Conservation (phyloP, 768 basidiomycete genomes). For the Phylloporus sp. region DNA sequence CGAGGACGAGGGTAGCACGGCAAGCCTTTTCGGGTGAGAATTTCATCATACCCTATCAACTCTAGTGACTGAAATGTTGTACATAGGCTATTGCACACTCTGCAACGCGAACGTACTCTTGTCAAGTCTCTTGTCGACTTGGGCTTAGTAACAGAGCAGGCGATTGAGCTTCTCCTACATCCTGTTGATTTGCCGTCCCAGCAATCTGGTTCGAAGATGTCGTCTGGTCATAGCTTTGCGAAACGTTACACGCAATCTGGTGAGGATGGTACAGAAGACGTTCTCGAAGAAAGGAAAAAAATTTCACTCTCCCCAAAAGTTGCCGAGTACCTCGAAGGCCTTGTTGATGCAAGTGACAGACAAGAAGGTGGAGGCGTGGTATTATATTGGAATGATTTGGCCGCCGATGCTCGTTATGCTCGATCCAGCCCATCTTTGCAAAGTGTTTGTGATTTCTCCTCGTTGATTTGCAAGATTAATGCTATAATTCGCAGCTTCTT, state of each 20-base stretch:
- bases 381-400: slow-evolving; percentile 88
- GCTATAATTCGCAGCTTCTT: slow-evolving; percentile 22
- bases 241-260: slow-evolving; percentile 5
- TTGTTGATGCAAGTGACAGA: slow-evolving; percentile 92
- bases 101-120: slow-evolving; percentile 67
- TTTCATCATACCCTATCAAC: neutral
- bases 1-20: slow-evolving; percentile 62
- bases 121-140: slow-evolving; percentile 57
- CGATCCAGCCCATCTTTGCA: slow-evolving; percentile 49
- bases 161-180: slow-evolving; percentile 72
- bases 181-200: slow-evolving; percentile 51
- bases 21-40: slow-evolving; percentile 47
- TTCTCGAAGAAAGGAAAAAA: slow-evolving; percentile 65
- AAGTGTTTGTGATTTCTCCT: slow-evolving; percentile 32
- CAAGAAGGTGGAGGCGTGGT: slow-evolving; percentile 71
- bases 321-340: slow-evolving; percentile 45
- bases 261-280: slow-evolving; percentile 41
- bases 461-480: neutral
- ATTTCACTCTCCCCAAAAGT: slow-evolving; percentile 65
- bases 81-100: slow-evolving; percentile 56
- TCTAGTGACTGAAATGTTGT: slow-evolving; percentile 5
- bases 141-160: slow-evolving; percentile 61
- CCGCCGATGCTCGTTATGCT: slow-evolving; percentile 69
- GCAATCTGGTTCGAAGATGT: slow-evolving; percentile 25
- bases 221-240: slow-evolving; percentile 9